These are phyloP conservation scores for Dryas integrifolia DNA, from an alignment of 331 rosid species.

Conservation along the genomic window DNA sequence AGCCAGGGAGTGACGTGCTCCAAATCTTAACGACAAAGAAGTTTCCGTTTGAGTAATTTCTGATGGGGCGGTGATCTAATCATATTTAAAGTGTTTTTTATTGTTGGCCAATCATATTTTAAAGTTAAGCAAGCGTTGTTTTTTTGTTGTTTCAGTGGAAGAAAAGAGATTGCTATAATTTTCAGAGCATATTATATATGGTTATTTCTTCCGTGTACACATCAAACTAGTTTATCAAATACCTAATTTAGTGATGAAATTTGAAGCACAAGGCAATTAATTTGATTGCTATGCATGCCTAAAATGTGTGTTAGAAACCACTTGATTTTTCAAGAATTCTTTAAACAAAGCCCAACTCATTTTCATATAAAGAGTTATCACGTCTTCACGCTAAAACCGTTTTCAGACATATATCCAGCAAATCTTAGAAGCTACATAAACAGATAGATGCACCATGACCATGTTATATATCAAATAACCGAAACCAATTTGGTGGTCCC, in stretches of 20 bases:
- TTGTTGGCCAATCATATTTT: neutral
- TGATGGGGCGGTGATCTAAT: neutral
- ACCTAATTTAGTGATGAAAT: neutral
- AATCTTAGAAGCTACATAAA: conserved; percentile 1
- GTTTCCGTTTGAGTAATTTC: neutral
- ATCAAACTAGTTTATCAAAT: neutral
- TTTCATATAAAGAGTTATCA: neutral
- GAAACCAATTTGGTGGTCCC: too few relatives aligned
- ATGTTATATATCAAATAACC: neutral
- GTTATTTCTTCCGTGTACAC: neutral
- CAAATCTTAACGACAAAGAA: neutral
- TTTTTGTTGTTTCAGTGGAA: neutral
- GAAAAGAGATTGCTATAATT: neutral
- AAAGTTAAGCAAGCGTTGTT: neutral
- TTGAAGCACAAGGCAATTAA: too few relatives aligned
- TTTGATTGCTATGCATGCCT: neutral
- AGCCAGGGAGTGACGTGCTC: neutral
- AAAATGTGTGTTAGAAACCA: neutral
- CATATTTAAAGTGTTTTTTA: neutral
- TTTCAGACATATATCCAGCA: neutral
- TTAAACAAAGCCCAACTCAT: neutral
- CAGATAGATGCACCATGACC: neutral
- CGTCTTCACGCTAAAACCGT: neutral
- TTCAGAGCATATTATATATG: too few relatives aligned
- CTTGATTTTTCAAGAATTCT: neutral